Evolutionary conservation across 2,329 filamentous ascomycete genomes (phyloP), one percentile per base, ranked within the genome.

Genomic region (Clonostachys rosea): DNA sequence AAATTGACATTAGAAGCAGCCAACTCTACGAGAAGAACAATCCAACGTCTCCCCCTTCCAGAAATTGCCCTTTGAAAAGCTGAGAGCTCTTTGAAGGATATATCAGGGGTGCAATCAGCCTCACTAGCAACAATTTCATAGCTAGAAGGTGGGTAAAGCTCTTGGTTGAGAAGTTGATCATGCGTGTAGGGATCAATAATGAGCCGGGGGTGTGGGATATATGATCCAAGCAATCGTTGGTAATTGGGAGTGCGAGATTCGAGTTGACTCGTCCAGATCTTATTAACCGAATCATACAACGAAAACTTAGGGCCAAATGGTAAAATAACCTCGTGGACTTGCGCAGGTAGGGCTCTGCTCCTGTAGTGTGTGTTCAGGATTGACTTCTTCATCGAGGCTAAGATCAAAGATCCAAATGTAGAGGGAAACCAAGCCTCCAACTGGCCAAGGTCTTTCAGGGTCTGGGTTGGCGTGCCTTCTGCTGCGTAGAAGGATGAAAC

Each of bases 1-100:
- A 87, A 79, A 50, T 86, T 86, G 5, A 89, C 45, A 49, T 79
- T 61, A 0, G 75, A 70, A 0, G 74, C 71, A 0, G 68, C 76
- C 5, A 83, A 50, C 49, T 83, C 79, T 0, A 67, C 57, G 0
- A 80, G 56, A 0, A 83, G 62, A 1, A 65, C 61, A 0, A 68
- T 54, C 80, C 79, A 83, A 1, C 79, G 68, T 0, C 71, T 62
- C 9, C 65, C 54, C 4, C 63, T 66, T 0, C 77, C 78, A 0
- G 70, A 65, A 1, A 78, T 53, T 0, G 81, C 58, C 1, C 60
- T 64, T 48, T 80, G 74, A 44, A 75, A 74, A 0, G 79, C 70
- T 24, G 69, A 64, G 43, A 73, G 83, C 46, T 84, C 81, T 13
- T 81, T 73, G 0, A 69, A 43, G 2, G 70, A 72, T 24, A 79